phyloP scores from a whole-genome alignment of 352 stramenopile species.

The Pythium aristosporum region DNA sequence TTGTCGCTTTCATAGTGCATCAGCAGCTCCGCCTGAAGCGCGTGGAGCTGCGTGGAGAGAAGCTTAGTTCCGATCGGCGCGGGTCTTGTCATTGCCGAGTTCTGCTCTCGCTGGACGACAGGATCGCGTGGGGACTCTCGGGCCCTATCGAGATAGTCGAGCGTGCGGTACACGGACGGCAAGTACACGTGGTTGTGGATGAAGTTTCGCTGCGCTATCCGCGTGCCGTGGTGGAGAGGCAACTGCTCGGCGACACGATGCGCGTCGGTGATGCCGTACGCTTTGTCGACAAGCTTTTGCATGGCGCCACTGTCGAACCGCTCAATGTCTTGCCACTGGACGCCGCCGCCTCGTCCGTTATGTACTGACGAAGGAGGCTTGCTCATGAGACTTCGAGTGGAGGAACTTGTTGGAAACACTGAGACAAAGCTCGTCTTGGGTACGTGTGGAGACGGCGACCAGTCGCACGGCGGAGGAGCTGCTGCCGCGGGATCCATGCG shows the following conservation, averaged over 20 bases:
- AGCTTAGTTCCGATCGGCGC: conserved; percentile 13
- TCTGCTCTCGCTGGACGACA: background rate
- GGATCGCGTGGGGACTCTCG: background rate
- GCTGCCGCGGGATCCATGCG: background rate
- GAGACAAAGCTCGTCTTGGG: conserved; percentile 1
- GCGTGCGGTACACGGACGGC: conserved; percentile 30
- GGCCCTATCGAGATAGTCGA: conserved; percentile 11
- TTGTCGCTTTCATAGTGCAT: conserved; percentile 9
- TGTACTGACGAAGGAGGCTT: background rate
- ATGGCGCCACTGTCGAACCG: conserved; percentile 16
- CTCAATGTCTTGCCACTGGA: conserved; percentile 10
- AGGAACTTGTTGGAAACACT: conserved; percentile 6
- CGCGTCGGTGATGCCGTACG: conserved; percentile 19
- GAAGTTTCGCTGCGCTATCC: conserved; percentile 18
- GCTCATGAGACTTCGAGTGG: background rate
- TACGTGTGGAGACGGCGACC: background rate
- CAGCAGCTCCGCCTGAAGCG: conserved; percentile 34
- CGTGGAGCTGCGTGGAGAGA: conserved; percentile 32
- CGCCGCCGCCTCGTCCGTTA: background rate
- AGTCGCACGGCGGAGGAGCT: background rate
- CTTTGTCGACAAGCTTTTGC: conserved; percentile 20
- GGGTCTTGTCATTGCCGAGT: background rate
- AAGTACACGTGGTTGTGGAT: conserved; percentile 37
- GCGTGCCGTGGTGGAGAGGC: conserved; percentile 7
- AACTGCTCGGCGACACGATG: background rate